Evolutionary conservation across 805 yeast genomes (phyloP).

Genomic region (Ogataea salicorniae): DNA sequence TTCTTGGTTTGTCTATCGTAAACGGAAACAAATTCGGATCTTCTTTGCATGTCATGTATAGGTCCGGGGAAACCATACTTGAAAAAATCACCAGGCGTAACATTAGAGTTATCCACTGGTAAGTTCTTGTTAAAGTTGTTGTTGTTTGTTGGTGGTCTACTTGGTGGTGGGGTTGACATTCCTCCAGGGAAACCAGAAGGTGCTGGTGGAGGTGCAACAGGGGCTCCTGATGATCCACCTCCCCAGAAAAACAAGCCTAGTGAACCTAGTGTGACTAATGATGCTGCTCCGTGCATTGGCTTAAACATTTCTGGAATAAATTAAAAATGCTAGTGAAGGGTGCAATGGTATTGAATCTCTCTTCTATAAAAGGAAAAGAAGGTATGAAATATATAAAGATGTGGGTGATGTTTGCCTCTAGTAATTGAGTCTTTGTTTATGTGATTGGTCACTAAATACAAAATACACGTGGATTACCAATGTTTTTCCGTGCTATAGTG

Average conservation of each 20-base stretch:
- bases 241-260: slow-evolving; percentile 28
- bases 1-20: slow-evolving; percentile 80
- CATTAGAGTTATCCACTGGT: slow-evolving; percentile 24
- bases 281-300: slow-evolving; percentile 11
- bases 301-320: slow-evolving; percentile 4
- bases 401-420: too few species aligned
- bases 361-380: too few species aligned
- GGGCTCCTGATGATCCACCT: slow-evolving; percentile 12
- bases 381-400: too few species aligned
- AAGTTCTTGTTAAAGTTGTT: background rate
- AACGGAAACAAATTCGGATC: slow-evolving; percentile 77
- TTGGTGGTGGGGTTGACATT: slow-evolving; percentile 7
- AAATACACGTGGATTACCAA: too few species aligned
- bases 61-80: slow-evolving; percentile 96
- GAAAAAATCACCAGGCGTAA: slow-evolving; percentile 78
- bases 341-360: too few species aligned
- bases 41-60: slow-evolving; percentile 69
- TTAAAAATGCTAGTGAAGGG: background rate
- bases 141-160: slow-evolving; percentile 3
- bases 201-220: slow-evolving; percentile 14
- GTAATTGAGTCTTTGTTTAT: too few species aligned
- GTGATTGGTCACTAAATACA: too few species aligned
- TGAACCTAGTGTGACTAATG: slow-evolving; percentile 21
- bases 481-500: too few species aligned
- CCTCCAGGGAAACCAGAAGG: slow-evolving; percentile 10